These are phyloP conservation scores for Teratosphaeria viscida DNA, from an alignment of 2,329 filamentous ascomycete species.

Conservation along the genomic window DNA sequence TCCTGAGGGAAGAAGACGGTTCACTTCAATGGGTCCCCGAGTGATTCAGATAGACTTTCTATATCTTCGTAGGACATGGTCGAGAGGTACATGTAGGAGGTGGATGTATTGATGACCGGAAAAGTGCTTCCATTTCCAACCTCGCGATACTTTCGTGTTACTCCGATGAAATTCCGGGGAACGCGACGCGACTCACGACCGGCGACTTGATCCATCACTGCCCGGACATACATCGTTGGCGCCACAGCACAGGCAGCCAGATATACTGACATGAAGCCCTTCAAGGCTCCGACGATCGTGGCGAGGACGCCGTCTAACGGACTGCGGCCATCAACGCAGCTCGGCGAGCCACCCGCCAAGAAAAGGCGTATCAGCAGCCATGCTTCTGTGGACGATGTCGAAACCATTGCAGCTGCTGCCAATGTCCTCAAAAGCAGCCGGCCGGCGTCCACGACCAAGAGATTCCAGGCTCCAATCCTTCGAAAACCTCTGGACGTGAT, in stretches of 20 bases:
- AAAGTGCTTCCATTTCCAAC: background rate
- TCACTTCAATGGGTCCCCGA: background rate
- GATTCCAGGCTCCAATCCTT: slow-evolving; percentile 8
- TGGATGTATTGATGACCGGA: no score
- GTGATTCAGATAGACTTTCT: no score
- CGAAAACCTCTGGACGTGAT: slow-evolving; percentile 23
- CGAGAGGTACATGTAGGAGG: no score
- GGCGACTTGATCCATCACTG: background rate
- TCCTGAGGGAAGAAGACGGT: no score
- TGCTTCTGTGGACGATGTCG: slow-evolving; percentile 12
- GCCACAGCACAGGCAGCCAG: background rate
- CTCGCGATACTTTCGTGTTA: background rate
- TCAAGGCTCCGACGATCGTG: slow-evolving; percentile 18
- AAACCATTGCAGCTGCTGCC: slow-evolving; percentile 15
- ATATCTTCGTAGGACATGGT: background rate
- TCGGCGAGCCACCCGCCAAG: slow-evolving; percentile 28
- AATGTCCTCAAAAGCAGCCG: slow-evolving; percentile 22
- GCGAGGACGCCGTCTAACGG: slow-evolving; percentile 4
- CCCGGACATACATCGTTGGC: background rate
- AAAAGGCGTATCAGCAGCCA: slow-evolving; percentile 31
- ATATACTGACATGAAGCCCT: slow-evolving; percentile 19
- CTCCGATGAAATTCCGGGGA: background rate
- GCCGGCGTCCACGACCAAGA: slow-evolving; percentile 1
- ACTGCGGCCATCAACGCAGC: background rate
- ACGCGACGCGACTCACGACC: background rate